These are phyloP conservation scores for Trifolium subterraneum DNA, from an alignment of 306 rosid genomes.

Conservation along the genomic window DNA sequence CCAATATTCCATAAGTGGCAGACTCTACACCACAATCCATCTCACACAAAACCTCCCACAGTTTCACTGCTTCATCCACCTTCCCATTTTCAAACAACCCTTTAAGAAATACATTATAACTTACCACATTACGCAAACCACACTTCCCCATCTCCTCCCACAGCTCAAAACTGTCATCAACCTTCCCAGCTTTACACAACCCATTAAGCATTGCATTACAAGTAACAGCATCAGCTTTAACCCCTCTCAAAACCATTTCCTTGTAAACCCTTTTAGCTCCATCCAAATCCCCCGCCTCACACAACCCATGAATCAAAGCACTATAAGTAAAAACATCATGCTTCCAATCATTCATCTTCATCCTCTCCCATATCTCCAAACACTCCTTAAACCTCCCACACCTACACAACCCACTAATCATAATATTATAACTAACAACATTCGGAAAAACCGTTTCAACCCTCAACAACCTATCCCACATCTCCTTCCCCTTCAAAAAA, in stretches of 20 bases:
- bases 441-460: slow-evolving; percentile 65
- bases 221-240: slow-evolving; percentile 62
- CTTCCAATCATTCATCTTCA: slow-evolving; percentile 69
- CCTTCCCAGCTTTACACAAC: slow-evolving; percentile 59
- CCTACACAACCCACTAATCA: slow-evolving; percentile 84
- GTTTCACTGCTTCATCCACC: slow-evolving; percentile 52
- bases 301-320: slow-evolving; percentile 80
- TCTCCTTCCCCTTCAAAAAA: slow-evolving; percentile 59
- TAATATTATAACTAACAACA: slow-evolving; percentile 75
- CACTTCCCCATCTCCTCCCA: slow-evolving; percentile 67
- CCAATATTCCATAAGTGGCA: slow-evolving; percentile 64
- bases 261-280: slow-evolving; percentile 65
- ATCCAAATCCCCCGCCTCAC: slow-evolving; percentile 63
- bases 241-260: slow-evolving; percentile 65
- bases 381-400: slow-evolving; percentile 74
- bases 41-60: slow-evolving; percentile 63
- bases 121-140: slow-evolving; percentile 58
- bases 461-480: slow-evolving; percentile 73
- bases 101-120: slow-evolving; percentile 73
- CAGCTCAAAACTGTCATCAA: slow-evolving; percentile 49
- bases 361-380: slow-evolving; percentile 80
- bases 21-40: slow-evolving; percentile 56
- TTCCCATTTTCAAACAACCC: slow-evolving; percentile 71
- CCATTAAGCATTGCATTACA: slow-evolving; percentile 78
- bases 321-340: slow-evolving; percentile 69